Evolutionary conservation across 441 rosid genomes (phyloP).

Genomic region (Mallotus japonicus): DNA sequence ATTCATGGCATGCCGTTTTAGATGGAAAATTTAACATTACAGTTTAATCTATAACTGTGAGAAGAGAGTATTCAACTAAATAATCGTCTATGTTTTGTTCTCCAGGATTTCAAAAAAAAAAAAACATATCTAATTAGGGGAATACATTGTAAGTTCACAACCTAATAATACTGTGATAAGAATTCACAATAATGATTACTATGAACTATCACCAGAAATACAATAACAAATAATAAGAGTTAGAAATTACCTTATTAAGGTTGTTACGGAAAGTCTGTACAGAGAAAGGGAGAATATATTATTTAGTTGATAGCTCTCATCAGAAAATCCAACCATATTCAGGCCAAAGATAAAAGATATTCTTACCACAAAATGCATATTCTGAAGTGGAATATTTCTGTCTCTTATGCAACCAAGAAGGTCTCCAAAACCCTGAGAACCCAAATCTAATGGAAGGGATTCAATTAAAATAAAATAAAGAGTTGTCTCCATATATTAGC

Average conservation of each 20-base stretch:
- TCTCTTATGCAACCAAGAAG: conserved; percentile 80
- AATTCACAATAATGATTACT: no score
- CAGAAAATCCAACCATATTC: conserved; percentile 15
- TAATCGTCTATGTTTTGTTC: background rate
- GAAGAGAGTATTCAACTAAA: background rate
- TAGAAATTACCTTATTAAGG: conserved; percentile 77
- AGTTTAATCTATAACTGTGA: background rate
- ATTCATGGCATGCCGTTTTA: background rate
- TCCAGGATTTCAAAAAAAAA: background rate
- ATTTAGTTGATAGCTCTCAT: conserved; percentile 29
- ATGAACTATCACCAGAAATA: background rate
- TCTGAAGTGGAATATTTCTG: conserved; percentile 73
- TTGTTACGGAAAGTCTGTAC: conserved; percentile 87
- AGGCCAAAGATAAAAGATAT: conserved; percentile 17
- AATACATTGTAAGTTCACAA: background rate
- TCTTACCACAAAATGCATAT: conserved; percentile 96
- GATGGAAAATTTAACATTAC: background rate
- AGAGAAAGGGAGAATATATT: conserved; percentile 6
- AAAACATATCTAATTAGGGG: no score
- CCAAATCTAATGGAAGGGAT: conserved; percentile 60
- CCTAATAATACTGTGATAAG: background rate
- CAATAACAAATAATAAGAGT: background rate
- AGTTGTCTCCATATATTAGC: conserved; percentile 22
- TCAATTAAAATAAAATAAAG: conserved; percentile 16
- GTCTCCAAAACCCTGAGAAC: conserved; percentile 89